Conservation (phyloP, 345 rosid genomes). For the Conringia planisiliqua region DNA sequence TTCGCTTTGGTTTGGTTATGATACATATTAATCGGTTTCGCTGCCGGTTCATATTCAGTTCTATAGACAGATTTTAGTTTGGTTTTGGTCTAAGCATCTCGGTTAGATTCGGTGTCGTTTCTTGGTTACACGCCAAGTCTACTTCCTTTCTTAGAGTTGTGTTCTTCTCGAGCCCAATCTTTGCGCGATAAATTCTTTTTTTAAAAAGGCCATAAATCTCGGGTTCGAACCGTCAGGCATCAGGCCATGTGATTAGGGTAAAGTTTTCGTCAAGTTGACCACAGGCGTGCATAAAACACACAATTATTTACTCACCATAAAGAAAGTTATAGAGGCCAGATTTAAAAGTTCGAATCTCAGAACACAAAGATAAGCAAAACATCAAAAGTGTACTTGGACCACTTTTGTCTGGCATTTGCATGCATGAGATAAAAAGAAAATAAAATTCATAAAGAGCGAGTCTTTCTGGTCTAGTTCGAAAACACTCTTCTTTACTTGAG, state of each 20-base stretch:
- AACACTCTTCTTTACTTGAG: neutral
- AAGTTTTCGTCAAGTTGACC: neutral
- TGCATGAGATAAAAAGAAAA: constrained; percentile 14
- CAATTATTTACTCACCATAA: neutral
- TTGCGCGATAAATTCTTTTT: neutral
- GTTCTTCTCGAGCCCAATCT: neutral
- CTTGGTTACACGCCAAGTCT: neutral
- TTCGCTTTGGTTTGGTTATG: neutral
- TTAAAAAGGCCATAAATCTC: neutral
- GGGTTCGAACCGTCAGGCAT: neutral
- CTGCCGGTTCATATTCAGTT: neutral
- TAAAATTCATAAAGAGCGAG: neutral
- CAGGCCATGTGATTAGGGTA: constrained; percentile 2
- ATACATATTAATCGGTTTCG: neutral
- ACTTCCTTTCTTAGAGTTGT: neutral
- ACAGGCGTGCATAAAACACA: constrained; percentile 23
- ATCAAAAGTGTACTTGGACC: constrained; percentile 33
- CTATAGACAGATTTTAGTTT: neutral
- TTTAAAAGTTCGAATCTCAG: constrained; percentile 11
- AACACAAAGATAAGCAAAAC: constrained; percentile 25
- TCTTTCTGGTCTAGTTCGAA: constrained; percentile 12
- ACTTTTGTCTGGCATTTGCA: constrained; percentile 33
- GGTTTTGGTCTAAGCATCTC: neutral
- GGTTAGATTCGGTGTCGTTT: neutral
- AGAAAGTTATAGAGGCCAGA: neutral